Conservation (phyloP, 1,284 basidiomycete species). For the Sphaerobolus stellatus region DNA sequence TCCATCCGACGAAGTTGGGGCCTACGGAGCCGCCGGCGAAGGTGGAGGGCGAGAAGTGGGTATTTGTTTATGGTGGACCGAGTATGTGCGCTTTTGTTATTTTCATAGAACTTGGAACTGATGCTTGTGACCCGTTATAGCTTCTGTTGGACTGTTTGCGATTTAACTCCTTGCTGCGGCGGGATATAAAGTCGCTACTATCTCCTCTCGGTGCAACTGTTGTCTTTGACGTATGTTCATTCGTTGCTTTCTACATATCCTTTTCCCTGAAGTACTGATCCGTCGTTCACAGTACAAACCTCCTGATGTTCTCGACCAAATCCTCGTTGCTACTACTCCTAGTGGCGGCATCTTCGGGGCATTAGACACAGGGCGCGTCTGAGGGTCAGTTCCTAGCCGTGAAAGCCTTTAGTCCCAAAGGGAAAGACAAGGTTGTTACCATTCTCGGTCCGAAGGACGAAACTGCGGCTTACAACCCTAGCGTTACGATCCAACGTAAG, state of each 20-base stretch:
- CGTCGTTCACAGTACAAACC: slow-evolving; percentile 19
- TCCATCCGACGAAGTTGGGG: slow-evolving; percentile 4
- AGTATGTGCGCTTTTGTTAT: neutral
- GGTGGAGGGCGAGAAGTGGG: neutral
- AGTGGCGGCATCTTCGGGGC: slow-evolving; percentile 23
- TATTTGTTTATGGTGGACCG: slow-evolving; percentile 8
- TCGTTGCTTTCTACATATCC: neutral
- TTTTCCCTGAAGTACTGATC: neutral
- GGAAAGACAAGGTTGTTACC: neutral
- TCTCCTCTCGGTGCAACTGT: slow-evolving; percentile 44
- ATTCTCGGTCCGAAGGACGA: neutral
- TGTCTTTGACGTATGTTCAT: slow-evolving; percentile 30
- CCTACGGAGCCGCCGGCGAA: slow-evolving; percentile 1
- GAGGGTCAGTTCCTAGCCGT: slow-evolving; percentile 1
- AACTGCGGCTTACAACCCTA: neutral
- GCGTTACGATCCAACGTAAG: slow-evolving; percentile 4
- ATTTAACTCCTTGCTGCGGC: slow-evolving; percentile 42
- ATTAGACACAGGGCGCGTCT: slow-evolving; percentile 6
- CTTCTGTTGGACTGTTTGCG: slow-evolving; percentile 41
- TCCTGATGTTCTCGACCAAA: slow-evolving; percentile 22
- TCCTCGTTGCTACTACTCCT: slow-evolving; percentile 24
- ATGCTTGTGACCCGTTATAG: neutral
- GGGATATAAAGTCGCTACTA: slow-evolving; percentile 42
- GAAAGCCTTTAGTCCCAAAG: neutral
- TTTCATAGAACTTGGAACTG: neutral